Conservation (phyloP, 257 asterid species). For the Fraxinus cuspidata region DNA sequence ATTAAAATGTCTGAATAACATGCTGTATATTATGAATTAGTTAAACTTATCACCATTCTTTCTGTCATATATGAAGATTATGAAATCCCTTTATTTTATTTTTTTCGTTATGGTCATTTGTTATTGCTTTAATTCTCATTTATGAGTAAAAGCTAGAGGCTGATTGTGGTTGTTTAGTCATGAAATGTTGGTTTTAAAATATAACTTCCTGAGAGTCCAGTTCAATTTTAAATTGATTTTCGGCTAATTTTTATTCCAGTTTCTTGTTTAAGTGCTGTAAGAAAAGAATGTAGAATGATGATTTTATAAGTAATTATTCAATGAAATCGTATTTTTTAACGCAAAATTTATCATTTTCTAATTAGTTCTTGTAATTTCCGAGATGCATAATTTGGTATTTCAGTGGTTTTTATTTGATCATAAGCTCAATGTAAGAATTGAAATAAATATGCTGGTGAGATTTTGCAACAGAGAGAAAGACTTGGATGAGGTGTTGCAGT, state of each 20-base stretch:
- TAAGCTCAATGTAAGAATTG: neutral
- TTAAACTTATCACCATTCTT: too few relatives aligned
- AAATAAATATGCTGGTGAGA: slow-evolving; percentile 10
- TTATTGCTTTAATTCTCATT: too few relatives aligned
- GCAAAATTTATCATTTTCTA: too few relatives aligned
- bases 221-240: too few relatives aligned
- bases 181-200: neutral
- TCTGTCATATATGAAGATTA: too few relatives aligned
- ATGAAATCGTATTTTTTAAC: neutral
- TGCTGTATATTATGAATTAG: too few relatives aligned
- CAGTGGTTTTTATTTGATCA: neutral
- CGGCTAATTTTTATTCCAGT: neutral
- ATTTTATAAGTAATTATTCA: too few relatives aligned
- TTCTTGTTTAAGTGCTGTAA: neutral
- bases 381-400: neutral
- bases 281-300: neutral
- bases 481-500: slow-evolving; percentile 95
- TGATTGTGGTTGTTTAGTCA: neutral
- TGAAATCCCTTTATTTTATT: too few relatives aligned
- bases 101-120: neutral
- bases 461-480: slow-evolving; percentile 69
- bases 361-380: too few relatives aligned
- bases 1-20: neutral
- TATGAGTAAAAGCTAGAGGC: too few relatives aligned
- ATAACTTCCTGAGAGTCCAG: neutral